Conservation (phyloP, 2,329 filamentous ascomycete species). For the Aspergillus sp. region DNA sequence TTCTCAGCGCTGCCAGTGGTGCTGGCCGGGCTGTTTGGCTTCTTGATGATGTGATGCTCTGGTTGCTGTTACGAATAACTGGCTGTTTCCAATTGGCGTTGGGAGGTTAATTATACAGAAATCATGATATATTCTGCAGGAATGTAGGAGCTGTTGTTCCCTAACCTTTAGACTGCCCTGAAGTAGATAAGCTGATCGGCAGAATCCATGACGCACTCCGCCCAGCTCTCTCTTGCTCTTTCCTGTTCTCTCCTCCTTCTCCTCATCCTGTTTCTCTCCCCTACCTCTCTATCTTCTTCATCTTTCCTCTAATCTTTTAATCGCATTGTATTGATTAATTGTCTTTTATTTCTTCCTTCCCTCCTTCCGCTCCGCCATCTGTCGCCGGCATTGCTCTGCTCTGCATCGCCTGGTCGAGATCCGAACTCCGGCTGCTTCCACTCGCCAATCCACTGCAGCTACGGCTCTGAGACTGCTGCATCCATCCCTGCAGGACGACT, state of each 20-base stretch:
- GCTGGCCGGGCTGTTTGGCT: constrained; percentile 12
- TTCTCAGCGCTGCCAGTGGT: constrained; percentile 18
- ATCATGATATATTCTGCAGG: too few species aligned
- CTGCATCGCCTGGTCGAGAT: background rate
- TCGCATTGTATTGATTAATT: constrained; percentile 1
- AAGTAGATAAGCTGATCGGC: too few species aligned
- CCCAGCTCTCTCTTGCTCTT: background rate
- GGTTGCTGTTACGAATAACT: background rate
- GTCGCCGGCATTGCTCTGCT: background rate
- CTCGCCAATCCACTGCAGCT: background rate
- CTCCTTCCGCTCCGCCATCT: background rate
- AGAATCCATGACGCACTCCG: background rate
- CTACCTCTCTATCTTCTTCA: background rate
- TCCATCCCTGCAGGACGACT: background rate
- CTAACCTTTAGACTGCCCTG: too few species aligned
- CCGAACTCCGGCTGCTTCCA: background rate
- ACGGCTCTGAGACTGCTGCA: background rate
- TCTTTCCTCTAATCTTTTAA: background rate
- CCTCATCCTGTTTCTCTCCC: background rate
- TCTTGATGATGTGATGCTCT: background rate
- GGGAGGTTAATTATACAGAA: background rate
- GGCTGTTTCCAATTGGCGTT: background rate
- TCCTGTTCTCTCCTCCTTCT: background rate
- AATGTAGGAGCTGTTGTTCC: too few species aligned
- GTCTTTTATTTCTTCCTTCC: constrained; percentile 2